Base-by-base conservation (phyloP, 1,284 basidiomycete genomes). In the Ustilago xerochloae region DNA sequence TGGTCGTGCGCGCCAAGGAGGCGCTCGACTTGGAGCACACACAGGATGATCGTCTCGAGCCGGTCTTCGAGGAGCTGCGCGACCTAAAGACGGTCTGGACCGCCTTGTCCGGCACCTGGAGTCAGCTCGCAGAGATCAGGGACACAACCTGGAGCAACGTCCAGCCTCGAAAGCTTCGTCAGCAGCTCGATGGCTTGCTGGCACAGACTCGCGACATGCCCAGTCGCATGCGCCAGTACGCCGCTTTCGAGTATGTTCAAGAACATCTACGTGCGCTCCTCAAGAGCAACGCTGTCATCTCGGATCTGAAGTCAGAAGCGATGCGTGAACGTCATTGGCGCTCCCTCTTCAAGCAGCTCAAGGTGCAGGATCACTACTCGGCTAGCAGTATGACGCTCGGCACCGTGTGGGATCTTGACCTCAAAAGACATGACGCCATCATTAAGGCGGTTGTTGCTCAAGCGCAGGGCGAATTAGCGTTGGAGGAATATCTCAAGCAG, bases 51-150 rank as follows among this genome's bases (percentile, higher is more conserved):
- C 92, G 94, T 49, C 88, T 99, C 52, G 92, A 93, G 67, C 94
- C 95, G 9, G 91, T 98, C 6, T 91, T 93, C 57, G 97, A 99
- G 84, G 97, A 99, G 85, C 86, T 99, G 56, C 90, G 91, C 61
- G 97, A 99, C 83, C 89, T 99, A 75, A 97, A 98, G 86, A 93
- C 93, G 0, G 97, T 99, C 22, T 99, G 97, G 97, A 98, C 94
- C 0, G 97, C 97, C 7, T 88, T 99, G 35, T 96, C 95, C 0
- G 97, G 97, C 1, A 92, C 98, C 50, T 98, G 96, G 95, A 91
- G 89, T 68, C 94, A 97, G 85, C 91, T 99, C 58, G 88, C 89
- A 60, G 96, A 98, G 84, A 86, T 99, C 52, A 88, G 92, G 61
- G 95, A 98, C 81, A 89, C 91, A 80, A 87, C 90, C 4, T 99